These are phyloP conservation scores for Gymnopilus dilepis DNA, from an alignment of 768 basidiomycete species.

Conservation along the genomic window DNA sequence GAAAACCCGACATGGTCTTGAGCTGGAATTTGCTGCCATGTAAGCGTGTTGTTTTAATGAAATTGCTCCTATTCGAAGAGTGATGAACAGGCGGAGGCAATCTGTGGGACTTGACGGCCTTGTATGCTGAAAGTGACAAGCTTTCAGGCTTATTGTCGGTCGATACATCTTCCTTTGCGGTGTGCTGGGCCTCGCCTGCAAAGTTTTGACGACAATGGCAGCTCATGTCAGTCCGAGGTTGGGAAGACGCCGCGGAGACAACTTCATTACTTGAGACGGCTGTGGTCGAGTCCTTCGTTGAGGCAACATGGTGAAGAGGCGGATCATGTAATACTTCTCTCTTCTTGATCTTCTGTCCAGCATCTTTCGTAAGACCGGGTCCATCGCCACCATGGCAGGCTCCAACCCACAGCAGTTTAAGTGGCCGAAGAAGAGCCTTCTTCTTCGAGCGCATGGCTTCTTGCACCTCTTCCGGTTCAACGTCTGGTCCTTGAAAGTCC, in stretches of 20 bases:
- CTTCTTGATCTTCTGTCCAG: slow-evolving; percentile 10
- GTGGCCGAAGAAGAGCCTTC: slow-evolving; percentile 17
- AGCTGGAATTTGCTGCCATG: not conserved
- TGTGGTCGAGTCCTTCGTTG: slow-evolving; percentile 29
- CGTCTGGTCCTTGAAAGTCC: slow-evolving; percentile 71
- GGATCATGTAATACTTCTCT: not conserved
- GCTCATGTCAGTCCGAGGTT: slow-evolving; percentile 21
- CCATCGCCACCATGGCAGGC: not conserved
- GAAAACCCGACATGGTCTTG: slow-evolving; percentile 24
- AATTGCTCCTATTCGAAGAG: not conserved
- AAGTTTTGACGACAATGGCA: not conserved
- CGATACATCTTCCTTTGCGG: not conserved
- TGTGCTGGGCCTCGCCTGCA: not conserved
- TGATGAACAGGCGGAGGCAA: slow-evolving; percentile 4
- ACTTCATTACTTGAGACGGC: slow-evolving; percentile 20
- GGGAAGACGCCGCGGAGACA: slow-evolving; percentile 16
- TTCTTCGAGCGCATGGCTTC: slow-evolving; percentile 48
- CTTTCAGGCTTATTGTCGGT: not conserved
- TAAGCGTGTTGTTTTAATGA: not conserved
- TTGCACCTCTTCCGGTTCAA: slow-evolving; percentile 59
- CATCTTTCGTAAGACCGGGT: not conserved
- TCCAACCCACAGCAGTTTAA: not conserved
- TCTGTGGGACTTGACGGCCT: not conserved
- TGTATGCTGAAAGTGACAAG: not conserved
- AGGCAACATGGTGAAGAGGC: slow-evolving; percentile 29